Conservation (phyloP, 768 basidiomycete species). For the Trametes meyenii region DNA sequence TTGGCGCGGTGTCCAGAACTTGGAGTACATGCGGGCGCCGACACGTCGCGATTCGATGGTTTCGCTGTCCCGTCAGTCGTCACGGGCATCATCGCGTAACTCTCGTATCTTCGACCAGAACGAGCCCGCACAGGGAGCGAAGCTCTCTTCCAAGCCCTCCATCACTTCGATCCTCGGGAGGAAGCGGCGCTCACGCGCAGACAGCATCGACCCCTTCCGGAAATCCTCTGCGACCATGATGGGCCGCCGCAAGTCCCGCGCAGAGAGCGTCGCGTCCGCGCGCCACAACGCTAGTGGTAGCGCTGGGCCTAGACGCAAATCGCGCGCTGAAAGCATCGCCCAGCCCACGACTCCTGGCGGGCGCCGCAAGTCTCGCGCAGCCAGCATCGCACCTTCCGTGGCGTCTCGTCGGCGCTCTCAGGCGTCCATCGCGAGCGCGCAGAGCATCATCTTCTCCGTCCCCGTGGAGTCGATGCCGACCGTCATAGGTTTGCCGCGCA, state of each 20-base stretch:
- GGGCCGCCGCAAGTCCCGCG: constrained; percentile 6
- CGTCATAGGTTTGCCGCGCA: constrained; percentile 11
- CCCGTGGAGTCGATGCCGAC: neutral
- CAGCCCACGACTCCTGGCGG: constrained; percentile 5
- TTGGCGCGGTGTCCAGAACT: constrained; percentile 3
- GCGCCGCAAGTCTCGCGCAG: constrained; percentile 10
- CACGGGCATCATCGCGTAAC: constrained; percentile 20
- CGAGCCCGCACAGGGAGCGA: neutral
- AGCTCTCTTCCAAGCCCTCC: neutral
- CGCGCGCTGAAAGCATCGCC: constrained; percentile 10
- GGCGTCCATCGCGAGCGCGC: neutral
- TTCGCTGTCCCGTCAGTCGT: constrained; percentile 22
- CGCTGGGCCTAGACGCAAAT: neutral
- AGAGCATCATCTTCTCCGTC: constrained; percentile 2
- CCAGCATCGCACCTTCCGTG: constrained; percentile 5
- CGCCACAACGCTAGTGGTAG: neutral
- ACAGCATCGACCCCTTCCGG: constrained; percentile 24
- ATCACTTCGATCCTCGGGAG: constrained; percentile 4
- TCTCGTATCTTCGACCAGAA: constrained; percentile 4
- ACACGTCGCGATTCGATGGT: constrained; percentile 16
- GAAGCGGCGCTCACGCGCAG: constrained; percentile 22
- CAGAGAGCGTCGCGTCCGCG: neutral
- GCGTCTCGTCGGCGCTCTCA: constrained; percentile 10
- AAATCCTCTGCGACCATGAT: constrained; percentile 9
- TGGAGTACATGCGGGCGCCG: constrained; percentile 7